Evolutionary conservation across 1,139 yeast genomes (phyloP).

Genomic region (Candida sp.): DNA sequence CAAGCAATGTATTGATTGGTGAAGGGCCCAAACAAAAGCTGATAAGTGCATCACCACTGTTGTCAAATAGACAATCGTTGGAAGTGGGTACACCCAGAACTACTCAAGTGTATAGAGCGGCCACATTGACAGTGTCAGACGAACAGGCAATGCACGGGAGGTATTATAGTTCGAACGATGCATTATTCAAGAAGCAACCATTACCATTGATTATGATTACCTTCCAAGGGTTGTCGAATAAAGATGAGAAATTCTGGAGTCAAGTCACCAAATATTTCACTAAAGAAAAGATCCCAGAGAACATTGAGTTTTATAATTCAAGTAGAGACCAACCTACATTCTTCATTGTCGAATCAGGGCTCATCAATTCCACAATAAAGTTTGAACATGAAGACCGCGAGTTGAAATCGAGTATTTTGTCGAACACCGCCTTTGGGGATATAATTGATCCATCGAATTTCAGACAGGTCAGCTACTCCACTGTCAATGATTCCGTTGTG

Average conservation of each 20-base stretch:
- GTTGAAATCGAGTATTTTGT: conserved; percentile 73
- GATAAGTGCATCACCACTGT: conserved; percentile 8
- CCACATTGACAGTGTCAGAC: conserved; percentile 47
- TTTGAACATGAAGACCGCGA: conserved; percentile 53
- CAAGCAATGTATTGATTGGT: conserved; percentile 8
- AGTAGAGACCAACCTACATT: conserved; percentile 42
- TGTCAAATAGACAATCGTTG: conserved; percentile 8
- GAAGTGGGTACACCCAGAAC: conserved; percentile 62
- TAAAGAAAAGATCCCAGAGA: conserved; percentile 46
- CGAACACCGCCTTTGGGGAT: conserved; percentile 91
- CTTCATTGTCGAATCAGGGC: conserved; percentile 77
- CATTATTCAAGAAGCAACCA: conserved; percentile 50
- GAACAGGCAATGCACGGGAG: conserved; percentile 34
- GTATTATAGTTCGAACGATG: conserved; percentile 22
- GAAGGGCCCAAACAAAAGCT: conserved; percentile 4
- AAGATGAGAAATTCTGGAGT: conserved; percentile 66
- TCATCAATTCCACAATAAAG: conserved; percentile 59
- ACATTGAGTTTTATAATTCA: conserved; percentile 48
- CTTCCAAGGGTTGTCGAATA: conserved; percentile 61
- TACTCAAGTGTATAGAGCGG: conserved; percentile 59
- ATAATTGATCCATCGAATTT: conserved; percentile 35
- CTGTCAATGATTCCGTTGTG: conserved; percentile 55
- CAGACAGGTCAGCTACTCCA: conserved; percentile 43
- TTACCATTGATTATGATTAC: conserved; percentile 67
- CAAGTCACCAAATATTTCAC: conserved; percentile 50